Conservation (phyloP, 306 rosid genomes). For the Prunus kanzakura region DNA sequence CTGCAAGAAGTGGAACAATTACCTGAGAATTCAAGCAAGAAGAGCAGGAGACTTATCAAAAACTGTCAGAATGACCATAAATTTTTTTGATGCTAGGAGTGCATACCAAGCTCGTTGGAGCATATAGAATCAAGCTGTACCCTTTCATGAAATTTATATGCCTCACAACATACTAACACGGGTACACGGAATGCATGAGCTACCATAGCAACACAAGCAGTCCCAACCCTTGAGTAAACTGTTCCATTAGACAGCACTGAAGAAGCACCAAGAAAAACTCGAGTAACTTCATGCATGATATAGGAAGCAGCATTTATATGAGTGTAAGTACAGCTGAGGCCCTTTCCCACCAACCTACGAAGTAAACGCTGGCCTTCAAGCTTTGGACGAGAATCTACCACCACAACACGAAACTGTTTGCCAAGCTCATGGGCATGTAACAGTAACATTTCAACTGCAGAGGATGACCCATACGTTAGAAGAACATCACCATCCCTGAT, state of each 20-base stretch:
- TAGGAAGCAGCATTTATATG: constrained; percentile 79
- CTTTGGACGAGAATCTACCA: constrained; percentile 88
- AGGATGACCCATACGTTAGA: constrained; percentile 72
- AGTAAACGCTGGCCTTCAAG: constrained; percentile 77
- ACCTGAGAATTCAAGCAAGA: constrained; percentile 17
- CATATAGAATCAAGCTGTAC: constrained; percentile 93
- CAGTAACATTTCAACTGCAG: constrained; percentile 74
- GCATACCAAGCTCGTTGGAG: constrained; percentile 78
- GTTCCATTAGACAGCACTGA: constrained; percentile 78
- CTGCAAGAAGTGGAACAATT: constrained; percentile 45
- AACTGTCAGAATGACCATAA: constrained; percentile 3
- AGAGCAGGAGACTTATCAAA: constrained; percentile 11
- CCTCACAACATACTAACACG: constrained; percentile 84
- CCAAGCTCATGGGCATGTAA: constrained; percentile 73
- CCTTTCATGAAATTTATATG: constrained; percentile 91
- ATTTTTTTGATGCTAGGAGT: not conserved
- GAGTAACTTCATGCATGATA: constrained; percentile 79
- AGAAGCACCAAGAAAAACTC: constrained; percentile 85
- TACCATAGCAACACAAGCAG: constrained; percentile 90
- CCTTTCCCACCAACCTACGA: constrained; percentile 69
- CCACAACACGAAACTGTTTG: constrained; percentile 68
- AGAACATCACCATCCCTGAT: constrained; percentile 85
- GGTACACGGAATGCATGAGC: constrained; percentile 85
- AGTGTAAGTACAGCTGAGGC: constrained; percentile 77
- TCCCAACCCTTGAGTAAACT: constrained; percentile 87